Evolutionary conservation across 2,329 filamentous ascomycete species (phyloP).

Genomic region (Aureobasidium sp.): DNA sequence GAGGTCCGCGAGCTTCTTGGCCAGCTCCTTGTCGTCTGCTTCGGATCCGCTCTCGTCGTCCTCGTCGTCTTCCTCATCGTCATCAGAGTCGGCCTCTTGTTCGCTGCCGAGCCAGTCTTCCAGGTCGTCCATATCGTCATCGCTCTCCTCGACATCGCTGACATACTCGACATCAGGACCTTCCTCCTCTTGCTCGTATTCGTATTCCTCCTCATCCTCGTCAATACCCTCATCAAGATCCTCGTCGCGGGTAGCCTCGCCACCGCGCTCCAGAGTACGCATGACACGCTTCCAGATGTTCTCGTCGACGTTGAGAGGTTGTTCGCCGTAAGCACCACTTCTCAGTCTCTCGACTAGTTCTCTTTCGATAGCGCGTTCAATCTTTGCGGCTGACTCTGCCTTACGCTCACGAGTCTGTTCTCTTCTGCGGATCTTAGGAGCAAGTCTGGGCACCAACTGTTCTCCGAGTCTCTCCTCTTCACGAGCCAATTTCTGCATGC

Average conservation of each 20-base stretch:
- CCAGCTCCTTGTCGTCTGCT: slow-evolving; percentile 37
- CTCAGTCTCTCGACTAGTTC: slow-evolving; percentile 86
- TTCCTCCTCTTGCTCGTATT: slow-evolving; percentile 56
- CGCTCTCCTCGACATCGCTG: slow-evolving; percentile 67
- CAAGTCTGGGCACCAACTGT: slow-evolving; percentile 76
- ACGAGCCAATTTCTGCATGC: slow-evolving; percentile 65
- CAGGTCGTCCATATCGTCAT: slow-evolving; percentile 73
- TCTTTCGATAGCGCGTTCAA: slow-evolving; percentile 90
- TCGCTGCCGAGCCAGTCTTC: slow-evolving; percentile 81
- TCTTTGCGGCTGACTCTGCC: slow-evolving; percentile 61
- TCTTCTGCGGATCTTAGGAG: slow-evolving; percentile 67
- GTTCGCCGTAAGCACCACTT: slow-evolving; percentile 88
- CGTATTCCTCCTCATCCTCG: slow-evolving; percentile 56
- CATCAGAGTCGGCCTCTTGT: slow-evolving; percentile 40
- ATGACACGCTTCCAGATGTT: slow-evolving; percentile 96
- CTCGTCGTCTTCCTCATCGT: slow-evolving; percentile 47
- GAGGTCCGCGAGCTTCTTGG: slow-evolving; percentile 43
- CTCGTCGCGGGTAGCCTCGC: slow-evolving; percentile 72
- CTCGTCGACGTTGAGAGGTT: slow-evolving; percentile 91
- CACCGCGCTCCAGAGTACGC: slow-evolving; percentile 76
- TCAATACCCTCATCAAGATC: slow-evolving; percentile 83
- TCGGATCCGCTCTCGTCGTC: slow-evolving; percentile 44
- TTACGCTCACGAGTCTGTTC: slow-evolving; percentile 42
- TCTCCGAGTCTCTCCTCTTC: slow-evolving; percentile 88
- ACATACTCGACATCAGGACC: slow-evolving; percentile 84